phyloP scores from a whole-genome alignment of 148 eudicot genomes.

The Vaccinium corymbosum region DNA sequence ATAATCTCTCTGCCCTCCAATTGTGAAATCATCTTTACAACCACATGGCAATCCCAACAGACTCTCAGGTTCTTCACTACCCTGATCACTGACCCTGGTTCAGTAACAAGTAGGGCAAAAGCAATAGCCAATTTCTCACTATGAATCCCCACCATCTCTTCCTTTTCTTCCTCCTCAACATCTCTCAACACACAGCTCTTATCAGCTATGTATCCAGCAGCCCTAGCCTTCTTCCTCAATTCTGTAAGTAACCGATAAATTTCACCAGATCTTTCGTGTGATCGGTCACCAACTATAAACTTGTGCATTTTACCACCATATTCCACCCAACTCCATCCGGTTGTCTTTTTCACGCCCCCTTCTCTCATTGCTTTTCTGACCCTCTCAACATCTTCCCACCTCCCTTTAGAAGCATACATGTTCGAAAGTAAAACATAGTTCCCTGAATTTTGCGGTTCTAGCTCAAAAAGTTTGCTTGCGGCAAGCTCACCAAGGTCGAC shows the following conservation, averaged over 20 bases:
- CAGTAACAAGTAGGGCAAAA: conserved; percentile 60
- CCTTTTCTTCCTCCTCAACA: conserved; percentile 70
- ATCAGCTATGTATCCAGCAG: conserved; percentile 51
- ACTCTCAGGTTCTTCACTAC: conserved; percentile 65
- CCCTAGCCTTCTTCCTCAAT: conserved; percentile 40
- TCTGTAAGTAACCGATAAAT: conserved; percentile 41
- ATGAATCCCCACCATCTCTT: conserved; percentile 63
- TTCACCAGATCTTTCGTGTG: conserved; percentile 43
- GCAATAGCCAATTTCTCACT: conserved; percentile 69
- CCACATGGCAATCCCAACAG: conserved; percentile 60
- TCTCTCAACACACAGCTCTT: conserved; percentile 50
- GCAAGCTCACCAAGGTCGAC: conserved; percentile 60
- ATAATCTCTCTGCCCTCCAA: conserved; percentile 57
- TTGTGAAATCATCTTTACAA: conserved; percentile 60
- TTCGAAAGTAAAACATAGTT: conserved; percentile 60
- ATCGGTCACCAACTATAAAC: conserved; percentile 53
- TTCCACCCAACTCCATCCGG: conserved; percentile 67
- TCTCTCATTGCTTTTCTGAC: conserved; percentile 41
- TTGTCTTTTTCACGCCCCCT: conserved; percentile 45
- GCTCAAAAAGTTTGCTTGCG: conserved; percentile 58
- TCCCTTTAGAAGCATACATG: conserved; percentile 48
- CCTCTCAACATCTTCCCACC: conserved; percentile 59
- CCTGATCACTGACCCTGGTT: conserved; percentile 44
- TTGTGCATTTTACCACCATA: conserved; percentile 50
- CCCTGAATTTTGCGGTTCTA: conserved; percentile 63